phyloP scores from a whole-genome alignment of 2,329 filamentous ascomycete species.

The Talaromyces sp. region DNA sequence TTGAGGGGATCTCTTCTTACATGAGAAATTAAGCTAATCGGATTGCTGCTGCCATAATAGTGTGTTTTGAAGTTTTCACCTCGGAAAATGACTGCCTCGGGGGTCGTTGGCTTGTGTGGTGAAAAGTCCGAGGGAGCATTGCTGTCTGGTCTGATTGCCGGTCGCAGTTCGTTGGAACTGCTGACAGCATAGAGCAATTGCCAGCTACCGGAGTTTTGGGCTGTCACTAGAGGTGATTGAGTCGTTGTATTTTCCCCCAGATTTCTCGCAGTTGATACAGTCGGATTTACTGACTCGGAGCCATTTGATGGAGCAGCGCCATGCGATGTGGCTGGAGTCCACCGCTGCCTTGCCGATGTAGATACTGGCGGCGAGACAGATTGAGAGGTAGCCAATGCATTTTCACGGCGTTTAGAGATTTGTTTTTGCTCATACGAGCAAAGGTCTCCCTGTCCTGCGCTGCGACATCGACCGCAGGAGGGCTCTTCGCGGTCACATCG shows the following conservation, averaged over 20 bases:
- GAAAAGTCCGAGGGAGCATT: not conserved
- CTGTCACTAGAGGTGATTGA: not conserved
- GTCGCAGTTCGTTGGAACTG: slow-evolving; percentile 5
- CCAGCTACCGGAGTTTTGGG: slow-evolving; percentile 8
- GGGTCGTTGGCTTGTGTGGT: not conserved
- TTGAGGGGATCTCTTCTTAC: slow-evolving; percentile 7
- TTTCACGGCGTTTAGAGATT: not conserved
- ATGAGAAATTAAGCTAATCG: slow-evolving; percentile 16
- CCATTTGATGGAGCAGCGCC: not conserved
- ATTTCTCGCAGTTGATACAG: not conserved
- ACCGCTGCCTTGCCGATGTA: not conserved
- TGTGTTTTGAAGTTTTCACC: slow-evolving; percentile 18
- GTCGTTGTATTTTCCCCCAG: not conserved
- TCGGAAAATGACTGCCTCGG: slow-evolving; percentile 15
- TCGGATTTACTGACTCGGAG: not conserved
- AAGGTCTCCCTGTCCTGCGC: slow-evolving; percentile 8
- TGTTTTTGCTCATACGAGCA: slow-evolving; percentile 6
- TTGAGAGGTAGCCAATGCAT: not conserved
- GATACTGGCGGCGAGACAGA: not conserved
- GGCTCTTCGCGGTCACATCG: slow-evolving; percentile 15
- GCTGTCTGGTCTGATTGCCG: slow-evolving; percentile 11
- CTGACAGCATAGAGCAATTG: not conserved
- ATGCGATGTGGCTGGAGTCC: not conserved
- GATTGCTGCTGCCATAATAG: slow-evolving; percentile 19
- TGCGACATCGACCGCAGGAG: slow-evolving; percentile 14